Evolutionary conservation across 1,284 basidiomycete genomes (phyloP).

Genomic region (Tilletia indica): DNA sequence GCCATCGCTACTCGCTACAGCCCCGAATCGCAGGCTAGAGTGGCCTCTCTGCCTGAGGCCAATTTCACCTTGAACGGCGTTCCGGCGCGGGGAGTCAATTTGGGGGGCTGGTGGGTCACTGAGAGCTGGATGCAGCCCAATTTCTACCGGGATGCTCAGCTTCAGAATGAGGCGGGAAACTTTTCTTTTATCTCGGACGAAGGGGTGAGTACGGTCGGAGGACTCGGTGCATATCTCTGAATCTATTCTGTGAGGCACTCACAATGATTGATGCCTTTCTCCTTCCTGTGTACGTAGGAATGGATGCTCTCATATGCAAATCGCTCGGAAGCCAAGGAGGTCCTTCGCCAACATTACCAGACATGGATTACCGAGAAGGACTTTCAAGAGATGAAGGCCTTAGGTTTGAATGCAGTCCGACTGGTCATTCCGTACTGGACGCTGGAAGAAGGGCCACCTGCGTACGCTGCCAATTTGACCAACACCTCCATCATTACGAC

Average conservation of each 20-base stretch:
- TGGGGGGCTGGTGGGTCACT: not conserved
- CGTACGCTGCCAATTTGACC: not conserved
- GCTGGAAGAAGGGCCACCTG: slow-evolving; percentile 9
- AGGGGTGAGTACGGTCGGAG: not conserved
- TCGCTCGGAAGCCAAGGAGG: slow-evolving; percentile 19
- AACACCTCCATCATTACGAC: not conserved
- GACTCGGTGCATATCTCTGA: not conserved
- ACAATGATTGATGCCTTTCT: too few relatives aligned
- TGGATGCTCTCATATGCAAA: not conserved
- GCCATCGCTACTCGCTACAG: not conserved
- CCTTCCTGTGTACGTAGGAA: not conserved
- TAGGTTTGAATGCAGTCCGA: slow-evolving; percentile 56
- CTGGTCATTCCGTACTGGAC: slow-evolving; percentile 7
- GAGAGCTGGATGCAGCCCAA: not conserved
- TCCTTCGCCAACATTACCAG: slow-evolving; percentile 48
- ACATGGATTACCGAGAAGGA: slow-evolving; percentile 57
- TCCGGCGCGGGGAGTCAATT: not conserved
- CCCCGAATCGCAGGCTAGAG: not conserved
- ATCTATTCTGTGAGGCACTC: too few relatives aligned
- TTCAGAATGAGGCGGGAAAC: not conserved
- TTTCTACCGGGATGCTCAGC: not conserved
- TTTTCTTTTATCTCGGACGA: not conserved
- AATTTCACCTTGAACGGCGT: not conserved
- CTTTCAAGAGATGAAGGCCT: slow-evolving; percentile 52
- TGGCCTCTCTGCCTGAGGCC: not conserved